These are phyloP conservation scores for Saturnispora hagleri DNA, from an alignment of 805 yeast genomes.

Conservation along the genomic window DNA sequence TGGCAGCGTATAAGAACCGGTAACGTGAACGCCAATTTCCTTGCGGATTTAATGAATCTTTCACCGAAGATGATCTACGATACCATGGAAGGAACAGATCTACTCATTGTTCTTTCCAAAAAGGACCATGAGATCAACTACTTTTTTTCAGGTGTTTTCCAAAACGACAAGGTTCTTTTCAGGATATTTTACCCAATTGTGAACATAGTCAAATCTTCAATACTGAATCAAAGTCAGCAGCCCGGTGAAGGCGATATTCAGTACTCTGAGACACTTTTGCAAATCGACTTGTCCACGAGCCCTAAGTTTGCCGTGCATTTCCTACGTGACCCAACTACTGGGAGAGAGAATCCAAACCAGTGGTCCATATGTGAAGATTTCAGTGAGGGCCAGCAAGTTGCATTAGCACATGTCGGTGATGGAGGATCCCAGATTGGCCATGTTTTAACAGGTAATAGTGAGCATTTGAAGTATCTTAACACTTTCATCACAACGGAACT, in stretches of 20 bases:
- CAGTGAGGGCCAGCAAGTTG: slow-evolving; percentile 76
- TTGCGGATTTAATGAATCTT: slow-evolving; percentile 46
- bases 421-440: slow-evolving; percentile 62
- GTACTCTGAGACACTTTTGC: slow-evolving; percentile 33
- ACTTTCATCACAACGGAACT: slow-evolving; percentile 22
- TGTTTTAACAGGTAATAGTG: slow-evolving; percentile 47
- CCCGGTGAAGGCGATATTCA: slow-evolving; percentile 16
- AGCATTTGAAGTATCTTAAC: slow-evolving; percentile 27
- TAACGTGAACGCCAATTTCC: slow-evolving; percentile 30
- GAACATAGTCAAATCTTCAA: slow-evolving; percentile 49
- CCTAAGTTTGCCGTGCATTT: slow-evolving; percentile 78
- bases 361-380: slow-evolving; percentile 83
- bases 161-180: slow-evolving; percentile 58
- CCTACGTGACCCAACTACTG: slow-evolving; percentile 38
- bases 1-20: slow-evolving; percentile 78
- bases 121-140: slow-evolving; percentile 67
- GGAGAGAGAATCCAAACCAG: slow-evolving; percentile 44
- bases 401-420: slow-evolving; percentile 48
- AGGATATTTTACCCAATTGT: slow-evolving; percentile 63
- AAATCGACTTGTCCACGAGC: slow-evolving; percentile 34
- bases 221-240: slow-evolving; percentile 33
- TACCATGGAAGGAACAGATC: slow-evolving; percentile 60
- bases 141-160: slow-evolving; percentile 66
- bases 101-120: slow-evolving; percentile 60
- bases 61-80: slow-evolving; percentile 58